Evolutionary conservation across 164 flowering plant species (phyloP), one percentile per base, ranked within the genome.

Genomic region (Vitis labrusca): DNA sequence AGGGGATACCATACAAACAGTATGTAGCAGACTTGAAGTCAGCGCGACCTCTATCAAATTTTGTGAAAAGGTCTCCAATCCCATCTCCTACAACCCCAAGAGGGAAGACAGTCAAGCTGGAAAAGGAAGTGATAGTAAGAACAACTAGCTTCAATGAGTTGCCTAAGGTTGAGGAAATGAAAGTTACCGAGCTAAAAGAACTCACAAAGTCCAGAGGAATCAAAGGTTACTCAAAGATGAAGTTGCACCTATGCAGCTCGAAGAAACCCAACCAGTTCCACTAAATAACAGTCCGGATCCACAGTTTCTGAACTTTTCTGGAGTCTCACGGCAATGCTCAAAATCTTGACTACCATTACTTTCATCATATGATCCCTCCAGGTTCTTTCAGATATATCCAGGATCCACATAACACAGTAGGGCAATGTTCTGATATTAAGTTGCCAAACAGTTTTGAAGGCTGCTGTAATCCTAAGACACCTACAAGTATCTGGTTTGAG

Each of bases 181-280:
- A 87, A 77, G 81, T 90, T 61, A 12, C 75, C 8, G 86, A 84
- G 69, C 81, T 88, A 10, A 85, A 85, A 80, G 85, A 82, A 69
- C 75, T 87, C 11, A 91, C 92, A 13, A 88, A 83, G 69, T 82
- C 86, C 1, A 82, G 81, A 74, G 91, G 91, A 64, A 54, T 88
- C 10, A 88, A 73, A 67, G 92, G 91, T 17, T 90, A 87, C 81
- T 88, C 74, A 84, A 80, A 64, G 89, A 85, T 16, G 91, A 86
- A 52, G 85, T 78, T 72, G 61, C 62, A n/a, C 44, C 91, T 3
- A 14, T 66, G 51, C 76, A 77, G n/a, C 56, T 16, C 1, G 69
- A 58, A 59, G 71, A 63, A 53, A 13, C 67, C 59, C 74, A 72
- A 32, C 59, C 75, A 12, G 58, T 50, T 63, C 8, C 70, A 23